These are phyloP conservation scores for Cercospora beticola DNA, from an alignment of 2,329 filamentous ascomycete species.

Conservation along the genomic window DNA sequence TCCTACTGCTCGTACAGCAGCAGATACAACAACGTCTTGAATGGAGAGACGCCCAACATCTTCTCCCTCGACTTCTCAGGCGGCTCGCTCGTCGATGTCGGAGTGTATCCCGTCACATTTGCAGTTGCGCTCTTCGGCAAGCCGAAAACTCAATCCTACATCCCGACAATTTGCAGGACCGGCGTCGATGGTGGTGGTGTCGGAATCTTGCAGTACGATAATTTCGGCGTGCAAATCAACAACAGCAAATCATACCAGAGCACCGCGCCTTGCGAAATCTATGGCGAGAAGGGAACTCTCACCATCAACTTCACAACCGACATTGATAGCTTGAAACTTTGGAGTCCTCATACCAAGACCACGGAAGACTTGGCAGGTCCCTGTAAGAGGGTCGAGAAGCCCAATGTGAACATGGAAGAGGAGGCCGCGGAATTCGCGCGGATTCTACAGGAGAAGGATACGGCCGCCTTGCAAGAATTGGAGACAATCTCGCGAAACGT, in stretches of 20 bases:
- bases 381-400: constrained; percentile 36
- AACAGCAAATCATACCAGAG: constrained; percentile 47
- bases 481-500: constrained; percentile 46
- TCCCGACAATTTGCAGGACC: constrained; percentile 45
- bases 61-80: constrained; percentile 50
- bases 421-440: constrained; percentile 50
- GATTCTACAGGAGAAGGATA: constrained; percentile 45
- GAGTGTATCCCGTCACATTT: constrained; percentile 50
- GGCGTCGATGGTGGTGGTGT: constrained; percentile 51
- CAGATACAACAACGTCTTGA: constrained; percentile 50
- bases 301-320: constrained; percentile 48
- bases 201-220: constrained; percentile 46
- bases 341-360: constrained; percentile 47
- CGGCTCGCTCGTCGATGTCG: constrained; percentile 50
- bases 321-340: constrained; percentile 44
- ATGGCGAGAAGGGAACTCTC: constrained; percentile 50
- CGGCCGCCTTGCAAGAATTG: constrained; percentile 39
- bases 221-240: constrained; percentile 47
- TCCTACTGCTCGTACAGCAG: constrained; percentile 48
- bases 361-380: constrained; percentile 42
- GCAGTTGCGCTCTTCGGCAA: constrained; percentile 50
- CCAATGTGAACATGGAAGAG: constrained; percentile 48
- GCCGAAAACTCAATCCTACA: constrained; percentile 44
- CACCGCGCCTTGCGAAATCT: constrained; percentile 49
- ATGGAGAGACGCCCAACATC: constrained; percentile 50